Evolutionary conservation across 306 rosid species (phyloP), one percentile per base, ranked within the genome.

Genomic region (Geum urbanum): DNA sequence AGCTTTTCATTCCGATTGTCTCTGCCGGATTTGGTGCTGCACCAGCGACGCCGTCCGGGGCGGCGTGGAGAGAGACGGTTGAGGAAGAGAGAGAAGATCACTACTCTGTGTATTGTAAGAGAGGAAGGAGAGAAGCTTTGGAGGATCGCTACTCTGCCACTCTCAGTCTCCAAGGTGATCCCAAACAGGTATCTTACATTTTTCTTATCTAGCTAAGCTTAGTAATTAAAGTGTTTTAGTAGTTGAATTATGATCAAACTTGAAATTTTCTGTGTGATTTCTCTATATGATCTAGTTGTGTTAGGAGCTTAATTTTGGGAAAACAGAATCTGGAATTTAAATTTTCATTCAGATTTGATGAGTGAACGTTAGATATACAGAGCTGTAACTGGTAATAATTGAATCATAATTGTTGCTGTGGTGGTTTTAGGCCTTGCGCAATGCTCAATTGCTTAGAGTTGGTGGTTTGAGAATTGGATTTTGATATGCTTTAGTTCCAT

Each of bases 61-160:
- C 69, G 59, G 75, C 77, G 53, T 77, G 58, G 57, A 74, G 87
- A 65, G 99, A 94, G 43, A 75, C 39, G 3, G 73, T 87, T 11
- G 99, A 88, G 84, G 85, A 46, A 0, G 91, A 81, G 7, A 87
- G 79, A 1, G 84, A 81, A 47, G 97, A 85, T 8, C 83, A 73
- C 52, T 84, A 92, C 56, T 79, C 94, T 55, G 96, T 91, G 12
- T 91, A 77, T 47, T 91, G 97, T 70, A 94, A 94, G 72, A 85
- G 96, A 71, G 99, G 99, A 13, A 87, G 96, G 79, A 86, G 99
- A 78, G 91, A 87, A 58, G 75, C 89, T 65, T 81, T 94, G 95
- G 99, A 94, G 75, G 99, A 94, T 79, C 92, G 99, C 1, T 94
- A 81, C 75, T 77, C 95, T 1, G 97, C 91, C 12, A 77, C 69